Base-by-base conservation (phyloP, 129 eudicot genomes). In the Chrysanthemum lavandulifolium region DNA sequence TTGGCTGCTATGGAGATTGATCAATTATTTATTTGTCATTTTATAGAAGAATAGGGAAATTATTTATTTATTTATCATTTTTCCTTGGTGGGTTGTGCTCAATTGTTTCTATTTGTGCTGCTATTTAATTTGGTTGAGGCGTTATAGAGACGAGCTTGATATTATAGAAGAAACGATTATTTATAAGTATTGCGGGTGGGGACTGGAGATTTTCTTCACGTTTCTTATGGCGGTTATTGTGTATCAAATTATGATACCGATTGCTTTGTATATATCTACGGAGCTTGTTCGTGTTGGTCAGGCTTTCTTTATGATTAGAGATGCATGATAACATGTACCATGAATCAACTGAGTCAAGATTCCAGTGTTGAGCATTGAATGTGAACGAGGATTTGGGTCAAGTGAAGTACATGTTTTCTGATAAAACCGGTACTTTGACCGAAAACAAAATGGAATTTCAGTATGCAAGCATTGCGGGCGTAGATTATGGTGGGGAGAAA, bases 391-490 rank as follows among this genome's bases (percentile, higher is more conserved):
- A 92, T 73, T 79, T 92, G 80, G 98, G 98, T 6, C 98, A 92
- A 82, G 81, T 92, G 62, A 89, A 88, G 74, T 89, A 92, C 67
- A 88, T 92, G 2, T 92, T 92, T 68, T 89, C 98, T n/a, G 98
- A 92, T 73, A 93, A 89, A 84, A 93, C 98, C 10, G 98, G 98
- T 10, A 93, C 98, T 0, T 76, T 93, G 69, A 93, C 98, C 48
- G 96, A 93, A 82, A 93, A 93, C 95, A 93, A 93, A 84, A 93
- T 93, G 98, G 98, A 89, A 72, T 93, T 93, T 89, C 87, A 78
- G 67, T 87, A 84, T 74, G 98, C 96, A 5, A 93, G 96, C 82
- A 87, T 93, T 67, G 78, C 83, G 14, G 98, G 98, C 29, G 72
- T 81, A n/a, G 90, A 93, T 68, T 93, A 87, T 47, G 64, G 77